Evolutionary conservation across 139 green algal species (phyloP).

Genomic region (Chlamydomonas urium): DNA sequence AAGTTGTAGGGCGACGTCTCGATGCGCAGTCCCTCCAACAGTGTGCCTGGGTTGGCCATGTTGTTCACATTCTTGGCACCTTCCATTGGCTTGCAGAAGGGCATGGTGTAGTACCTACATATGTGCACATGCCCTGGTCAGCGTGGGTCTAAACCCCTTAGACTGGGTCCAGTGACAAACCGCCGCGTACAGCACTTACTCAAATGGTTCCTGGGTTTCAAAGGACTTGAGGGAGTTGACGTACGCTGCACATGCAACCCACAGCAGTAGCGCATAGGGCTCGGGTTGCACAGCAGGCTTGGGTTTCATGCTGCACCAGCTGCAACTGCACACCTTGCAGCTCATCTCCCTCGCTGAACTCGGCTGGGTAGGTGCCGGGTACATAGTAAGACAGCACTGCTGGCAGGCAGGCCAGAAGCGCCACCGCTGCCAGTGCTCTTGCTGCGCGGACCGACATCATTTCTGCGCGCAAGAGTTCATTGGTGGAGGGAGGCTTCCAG

Average conservation of each 20-base stretch:
- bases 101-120: constrained; percentile 90
- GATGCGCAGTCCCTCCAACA: constrained; percentile 81
- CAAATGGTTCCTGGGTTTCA: constrained; percentile 82
- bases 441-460: neutral
- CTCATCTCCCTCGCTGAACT: constrained; percentile 54
- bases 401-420: neutral
- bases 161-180: too few relatives aligned
- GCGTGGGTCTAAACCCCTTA: too few relatives aligned
- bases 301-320: too few relatives aligned
- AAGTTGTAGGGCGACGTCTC: constrained; percentile 93
- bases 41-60: constrained; percentile 87
- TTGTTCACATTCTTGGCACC: constrained; percentile 62
- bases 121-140: too few relatives aligned
- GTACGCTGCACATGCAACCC: too few relatives aligned
- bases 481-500: too few relatives aligned
- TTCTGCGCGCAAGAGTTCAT: too few relatives aligned
- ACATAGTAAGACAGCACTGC: constrained; percentile 56
- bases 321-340: constrained; percentile 62
- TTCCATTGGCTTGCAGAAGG: constrained; percentile 86
- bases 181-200: too few relatives aligned
- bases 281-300: too few relatives aligned
- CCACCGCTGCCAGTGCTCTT: neutral
- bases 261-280: neutral
- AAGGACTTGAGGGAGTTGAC: constrained; percentile 82
- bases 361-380: constrained; percentile 75